Base-by-base conservation (phyloP, 768 basidiomycete species). In the Leccinum incarnatum region DNA sequence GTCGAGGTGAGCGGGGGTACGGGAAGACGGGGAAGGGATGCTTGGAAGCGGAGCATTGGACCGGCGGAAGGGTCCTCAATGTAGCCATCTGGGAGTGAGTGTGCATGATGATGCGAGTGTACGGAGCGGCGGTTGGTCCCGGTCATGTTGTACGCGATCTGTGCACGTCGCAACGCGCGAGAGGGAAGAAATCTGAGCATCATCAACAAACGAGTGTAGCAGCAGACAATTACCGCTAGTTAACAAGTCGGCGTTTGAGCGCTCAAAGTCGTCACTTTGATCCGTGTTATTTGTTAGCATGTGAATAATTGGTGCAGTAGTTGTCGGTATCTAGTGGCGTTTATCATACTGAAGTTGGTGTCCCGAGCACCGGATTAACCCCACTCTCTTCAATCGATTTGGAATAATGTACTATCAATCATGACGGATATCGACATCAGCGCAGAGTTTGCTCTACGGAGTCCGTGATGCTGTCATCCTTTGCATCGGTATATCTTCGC, bases 1-100 rank as follows among this genome's bases (percentile, higher is more conserved):
- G 96, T 98, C 2, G 92, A 91, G 9, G 83, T 74, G 45, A 98
- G 82, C 1, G 89, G 74, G 0, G 96, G 95, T 0, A 98, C 87
- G 21, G 96, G 95, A 7, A 98, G 83, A 30, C 19, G 98, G 83
- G 32, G 79, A 87, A 91, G 91, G 1, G 84, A 23, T 23, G 47
- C 47, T 17, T 27, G 47, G 15, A 48, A 91, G 30, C 87, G 81
- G 34, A 91, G 79, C 88, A 91, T 91, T 1, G 84, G 81, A 0
- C 80, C 76, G 10, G 82, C 84, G n/a, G 76, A 73, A 40, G 79
- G 77, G 64, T 91, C 88, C 51, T 78, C 78, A 32, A 71, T 68
- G 70, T 84, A 82, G 49, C 80, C 80, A 32, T 76, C 73, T 23
- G 80, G 80, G 7, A 74, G 67, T 6, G 54, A 40, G 63, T 69